phyloP scores from a whole-genome alignment of 345 rosid species.

The Anacardium occidentale region DNA sequence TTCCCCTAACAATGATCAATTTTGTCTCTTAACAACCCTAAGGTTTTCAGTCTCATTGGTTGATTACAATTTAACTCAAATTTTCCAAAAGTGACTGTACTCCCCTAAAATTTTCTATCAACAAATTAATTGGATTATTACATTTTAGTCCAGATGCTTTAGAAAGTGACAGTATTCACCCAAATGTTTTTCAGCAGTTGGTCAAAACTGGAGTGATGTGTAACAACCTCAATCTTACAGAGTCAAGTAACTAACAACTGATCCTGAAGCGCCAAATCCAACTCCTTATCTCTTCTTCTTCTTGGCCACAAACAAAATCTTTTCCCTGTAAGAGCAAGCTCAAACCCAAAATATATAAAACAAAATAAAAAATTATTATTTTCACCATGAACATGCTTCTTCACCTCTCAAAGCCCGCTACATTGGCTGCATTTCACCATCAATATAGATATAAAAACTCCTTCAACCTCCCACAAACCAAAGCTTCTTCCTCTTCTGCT shows the following conservation, averaged over 20 bases:
- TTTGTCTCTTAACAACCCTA: too few species aligned
- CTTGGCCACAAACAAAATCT: background rate
- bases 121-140: too few species aligned
- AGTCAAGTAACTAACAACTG: background rate
- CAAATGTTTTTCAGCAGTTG: too few species aligned
- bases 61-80: too few species aligned
- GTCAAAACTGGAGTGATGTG: background rate
- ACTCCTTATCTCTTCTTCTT: background rate
- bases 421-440: slow-evolving; percentile 11
- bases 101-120: too few species aligned
- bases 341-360: background rate
- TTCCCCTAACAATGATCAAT: too few species aligned
- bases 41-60: too few species aligned
- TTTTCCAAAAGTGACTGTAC: too few species aligned
- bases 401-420: background rate
- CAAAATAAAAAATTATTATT: too few species aligned
- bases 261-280: background rate
- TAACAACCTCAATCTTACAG: background rate
- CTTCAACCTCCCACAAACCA: slow-evolving; percentile 8
- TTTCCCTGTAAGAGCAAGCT: background rate
- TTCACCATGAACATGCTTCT: background rate
- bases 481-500: slow-evolving; percentile 44
- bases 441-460: slow-evolving; percentile 1
- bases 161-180: too few species aligned
- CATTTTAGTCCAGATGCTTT: too few species aligned